phyloP scores from a whole-genome alignment of 306 rosid species.

The Cucurbita pepo region DNA sequence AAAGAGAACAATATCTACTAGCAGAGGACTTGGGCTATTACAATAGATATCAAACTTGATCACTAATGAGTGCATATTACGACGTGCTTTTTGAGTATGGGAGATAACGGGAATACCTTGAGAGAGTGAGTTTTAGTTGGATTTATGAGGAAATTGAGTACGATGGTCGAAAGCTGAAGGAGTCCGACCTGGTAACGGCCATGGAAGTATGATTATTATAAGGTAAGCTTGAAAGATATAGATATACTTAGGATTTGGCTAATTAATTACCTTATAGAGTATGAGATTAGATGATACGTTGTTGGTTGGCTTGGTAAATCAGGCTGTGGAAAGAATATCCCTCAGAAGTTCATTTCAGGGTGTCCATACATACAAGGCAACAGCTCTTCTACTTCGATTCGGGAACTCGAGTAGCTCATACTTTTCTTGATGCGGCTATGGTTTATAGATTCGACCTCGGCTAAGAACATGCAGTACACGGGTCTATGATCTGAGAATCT shows the following conservation, averaged over 20 bases:
- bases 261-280: not conserved
- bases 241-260: not conserved
- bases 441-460: conserved; percentile 70
- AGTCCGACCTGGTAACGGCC: not conserved
- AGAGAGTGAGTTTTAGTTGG: not conserved
- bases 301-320: not conserved
- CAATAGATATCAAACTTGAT: too few species aligned
- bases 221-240: not conserved
- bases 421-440: conserved; percentile 59
- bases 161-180: not conserved
- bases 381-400: conserved; percentile 85
- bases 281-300: not conserved
- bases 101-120: not conserved
- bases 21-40: too few species aligned
- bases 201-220: not conserved
- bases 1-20: too few species aligned
- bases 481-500: conserved; percentile 97
- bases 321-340: conserved; percentile 1
- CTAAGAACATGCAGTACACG: conserved; percentile 64
- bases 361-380: conserved; percentile 52
- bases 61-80: too few species aligned
- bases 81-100: not conserved
- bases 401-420: conserved; percentile 71
- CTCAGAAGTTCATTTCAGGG: conserved; percentile 36
- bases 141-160: not conserved